Evolutionary conservation across 805 yeast genomes (phyloP), one percentile per base, ranked within the genome.

Genomic region (Spathaspora arborariae): DNA sequence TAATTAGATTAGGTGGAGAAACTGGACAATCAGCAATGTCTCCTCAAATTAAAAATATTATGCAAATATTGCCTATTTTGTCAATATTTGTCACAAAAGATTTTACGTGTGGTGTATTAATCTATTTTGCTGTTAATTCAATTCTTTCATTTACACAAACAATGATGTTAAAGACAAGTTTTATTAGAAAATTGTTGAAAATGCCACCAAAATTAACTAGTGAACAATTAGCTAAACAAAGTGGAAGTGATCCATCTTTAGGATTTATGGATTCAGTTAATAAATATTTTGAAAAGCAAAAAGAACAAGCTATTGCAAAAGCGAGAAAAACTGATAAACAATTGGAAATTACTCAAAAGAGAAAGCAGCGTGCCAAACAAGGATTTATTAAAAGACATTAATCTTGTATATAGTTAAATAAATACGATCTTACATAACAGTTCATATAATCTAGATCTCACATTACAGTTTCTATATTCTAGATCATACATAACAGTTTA

Each of bases 41-140:
- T 67, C 71, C 79, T 50, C 85, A 88, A 1, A 58, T 74, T 62
- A 81, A 80, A 67, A 84, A 82, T 57, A 63, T 85, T 19, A 78
- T 92, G 72, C 80, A 84, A 35, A 73, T 78, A 38, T 65, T 89
- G 56, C 98, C 98, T 13, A 75, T 90, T 53, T 69, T 84, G 24
- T 89, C 97, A 3, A 84, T 92, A 51, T 82, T 91, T n/a, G 81
- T 92, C 55, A 92, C 97, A 3, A 87, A 86, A 85, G 78, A 83
- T 45, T 76, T 92, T 59, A 84, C 96, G 1, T 80, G 96, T 1
- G 96, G 87, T 34, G 89, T 90, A 30, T 84, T 91, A 52, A 73
- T 89, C 43, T 94, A 91, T 63, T 88, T 92, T 65, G 84, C 92
- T 5, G 81, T 86, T 33, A 89, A 90, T 62, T 88, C 96, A 47